Evolutionary conservation across 495 filamentous ascomycete species (phyloP), one percentile per base, ranked within the genome.

Genomic region (Podospora anserina): DNA sequence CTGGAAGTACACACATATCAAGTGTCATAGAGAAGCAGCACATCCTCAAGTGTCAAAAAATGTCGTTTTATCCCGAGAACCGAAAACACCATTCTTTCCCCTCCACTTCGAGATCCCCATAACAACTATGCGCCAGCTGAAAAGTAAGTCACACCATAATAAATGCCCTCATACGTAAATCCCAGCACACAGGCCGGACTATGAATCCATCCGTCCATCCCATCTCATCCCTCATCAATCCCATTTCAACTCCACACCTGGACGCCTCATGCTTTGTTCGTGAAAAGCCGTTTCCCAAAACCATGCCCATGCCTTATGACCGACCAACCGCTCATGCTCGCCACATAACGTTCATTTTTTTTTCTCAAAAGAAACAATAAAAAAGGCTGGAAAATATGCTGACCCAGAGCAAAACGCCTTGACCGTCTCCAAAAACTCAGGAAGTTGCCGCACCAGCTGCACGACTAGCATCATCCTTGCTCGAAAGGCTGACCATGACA

Each of bases 401-500:
- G 18, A 53, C 39, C 63, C 30, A 54, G n/a, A 64, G 23, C 7
- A 58, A 58, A 58, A 58, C 55, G n/a, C 55, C 55, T 58, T 58
- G 55, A 19, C 55, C 55, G 16, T 19, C 18, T n/a, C 34, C 30
- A 63, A 32, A 61, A 32, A 62, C 59, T 63, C 53, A 68, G 5
- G 66, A 32, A 15, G 58, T 63, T 7, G 66, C 11, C 11, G 69
- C 16, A n/a, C 16, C 61, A 5, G 60, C 63, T 23, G 16, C 77
- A 30, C 71, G 66, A 18, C 69, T 70, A 27, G 77, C 72, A 59
- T 78, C 73, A 61, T 72, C 74, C 54, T 64, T 78, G 19, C 70
- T 65, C 5, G 39, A 11, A 13, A 78, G 74, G 68, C 81, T 82
- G 20, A 85, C 80, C 77, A 87, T 86, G 39, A 86, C 85, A 57